Evolutionary conservation across 306 rosid species (phyloP), one percentile per base, ranked within the genome.

Genomic region (Ziziphus jujuba): DNA sequence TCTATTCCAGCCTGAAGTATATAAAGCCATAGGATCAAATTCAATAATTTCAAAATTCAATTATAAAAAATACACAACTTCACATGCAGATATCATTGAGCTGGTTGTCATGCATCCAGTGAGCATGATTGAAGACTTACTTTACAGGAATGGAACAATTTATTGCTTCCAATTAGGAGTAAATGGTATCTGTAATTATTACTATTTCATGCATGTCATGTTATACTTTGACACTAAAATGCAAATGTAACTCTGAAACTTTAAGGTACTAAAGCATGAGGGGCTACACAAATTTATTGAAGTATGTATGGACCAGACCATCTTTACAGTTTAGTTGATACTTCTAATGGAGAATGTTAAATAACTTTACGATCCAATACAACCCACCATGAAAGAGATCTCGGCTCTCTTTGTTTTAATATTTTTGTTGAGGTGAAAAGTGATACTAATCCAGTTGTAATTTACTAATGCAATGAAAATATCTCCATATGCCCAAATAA

Each of bases 1-100:
- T 93, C 98, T 73, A 88, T 90, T 78, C 97, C 98, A 75, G 91
- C 97, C 98, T 93, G 87, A 84, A 84, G 40, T 57, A 62, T 51
- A 59, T 56, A 63, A 71, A 74, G 78, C 63, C 47, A 19, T 40
- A 68, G 21, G 68, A 79, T 73, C 24, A 72, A 57, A 75, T 61
- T 59, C 72, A 62, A 49, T 19, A 23, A 16, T 24, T 36, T 33
- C 36, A 63, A 16, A 21, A 48, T 73, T 63, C 63, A 56, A 9
- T 40, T n/a, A 14, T 35, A 67, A 56, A 6, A 36, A 61, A 44
- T 56, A 36, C 43, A 24, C 7, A 16, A 9, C 31, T 35, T 65
- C 43, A 56, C 67, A 33, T 16, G 50, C 19, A 56, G 17, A 72
- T 49, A 47, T 21, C 21, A 45, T 40, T 35, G 56, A 43, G 31